Conservation (phyloP, 2,329 filamentous ascomycete genomes). For the Calycina herbarum region DNA sequence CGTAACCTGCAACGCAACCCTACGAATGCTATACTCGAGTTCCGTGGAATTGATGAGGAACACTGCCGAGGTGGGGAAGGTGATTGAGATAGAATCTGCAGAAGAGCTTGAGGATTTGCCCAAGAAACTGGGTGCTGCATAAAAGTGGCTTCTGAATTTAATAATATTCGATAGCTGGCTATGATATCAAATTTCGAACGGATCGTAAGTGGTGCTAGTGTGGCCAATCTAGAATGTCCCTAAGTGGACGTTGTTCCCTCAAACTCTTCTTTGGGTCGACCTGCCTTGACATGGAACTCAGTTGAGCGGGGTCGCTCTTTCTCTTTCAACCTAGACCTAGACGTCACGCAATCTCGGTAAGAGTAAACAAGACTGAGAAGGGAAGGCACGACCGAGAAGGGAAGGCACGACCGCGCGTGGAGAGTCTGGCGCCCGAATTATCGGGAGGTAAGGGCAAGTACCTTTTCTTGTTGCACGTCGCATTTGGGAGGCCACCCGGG, state of each 20-base stretch:
- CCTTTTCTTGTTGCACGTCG: too few species aligned
- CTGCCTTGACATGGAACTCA: too few species aligned
- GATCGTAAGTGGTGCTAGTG: not conserved
- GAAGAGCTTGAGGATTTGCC: constrained; percentile 86
- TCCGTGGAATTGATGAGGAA: constrained; percentile 96
- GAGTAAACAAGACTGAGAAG: too few species aligned
- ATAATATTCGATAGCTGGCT: not conserved
- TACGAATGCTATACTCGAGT: constrained; percentile 91
- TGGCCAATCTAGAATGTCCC: not conserved
- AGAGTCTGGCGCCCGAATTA: too few species aligned
- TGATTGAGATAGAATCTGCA: constrained; percentile 79
- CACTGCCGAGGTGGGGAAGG: constrained; percentile 82
- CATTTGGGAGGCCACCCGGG: too few species aligned
- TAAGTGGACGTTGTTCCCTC: not conserved
- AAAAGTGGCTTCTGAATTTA: too few species aligned
- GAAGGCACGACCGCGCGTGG: too few species aligned
- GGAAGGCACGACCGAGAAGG: too few species aligned
- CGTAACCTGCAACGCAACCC: constrained; percentile 81
- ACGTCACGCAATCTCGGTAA: too few species aligned
- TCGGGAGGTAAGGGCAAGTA: too few species aligned
- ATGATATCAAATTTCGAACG: not conserved
- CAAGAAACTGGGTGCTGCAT: constrained; percentile 50
- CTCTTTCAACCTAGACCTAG: too few species aligned
- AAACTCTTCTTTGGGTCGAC: not conserved
- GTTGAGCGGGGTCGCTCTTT: too few species aligned